These are phyloP conservation scores for Naganishia albida DNA, from an alignment of 1,284 basidiomycete genomes.

Conservation along the genomic window DNA sequence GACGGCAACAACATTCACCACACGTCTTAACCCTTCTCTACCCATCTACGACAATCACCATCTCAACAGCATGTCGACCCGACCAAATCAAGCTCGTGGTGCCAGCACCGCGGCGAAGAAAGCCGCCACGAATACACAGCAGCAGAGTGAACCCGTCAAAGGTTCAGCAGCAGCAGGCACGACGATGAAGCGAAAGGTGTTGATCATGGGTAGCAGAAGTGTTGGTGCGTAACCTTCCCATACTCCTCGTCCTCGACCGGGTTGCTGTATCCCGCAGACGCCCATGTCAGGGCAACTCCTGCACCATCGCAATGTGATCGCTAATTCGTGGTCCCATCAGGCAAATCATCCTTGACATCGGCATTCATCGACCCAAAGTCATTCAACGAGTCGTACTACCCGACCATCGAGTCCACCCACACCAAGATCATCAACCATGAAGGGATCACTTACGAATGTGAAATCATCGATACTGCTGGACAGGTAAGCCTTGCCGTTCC, in stretches of 20 bases:
- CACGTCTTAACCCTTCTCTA: not conserved
- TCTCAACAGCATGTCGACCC: constrained; percentile 6
- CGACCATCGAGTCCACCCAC: constrained; percentile 89
- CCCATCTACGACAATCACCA: not conserved
- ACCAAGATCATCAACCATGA: constrained; percentile 81
- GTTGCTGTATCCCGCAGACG: not conserved
- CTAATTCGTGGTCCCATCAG: constrained; percentile 51
- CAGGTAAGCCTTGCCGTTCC: constrained; percentile 55
- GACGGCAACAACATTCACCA: not conserved
- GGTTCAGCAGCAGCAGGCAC: constrained; percentile 9
- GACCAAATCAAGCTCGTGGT: constrained; percentile 23
- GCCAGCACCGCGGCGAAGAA: constrained; percentile 4
- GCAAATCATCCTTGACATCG: constrained; percentile 75
- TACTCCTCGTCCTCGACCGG: not conserved
- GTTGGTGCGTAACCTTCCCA: constrained; percentile 63
- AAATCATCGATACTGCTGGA: constrained; percentile 98
- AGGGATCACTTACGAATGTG: constrained; percentile 84
- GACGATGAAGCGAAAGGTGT: constrained; percentile 72
- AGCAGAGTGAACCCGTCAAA: constrained; percentile 1
- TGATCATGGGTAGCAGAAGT: constrained; percentile 74
- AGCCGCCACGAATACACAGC: constrained; percentile 10
- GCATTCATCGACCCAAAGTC: constrained; percentile 68
- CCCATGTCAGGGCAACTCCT: not conserved
- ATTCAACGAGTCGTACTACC: constrained; percentile 83
- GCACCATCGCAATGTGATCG: not conserved